Base-by-base conservation (phyloP, 345 rosid species). In the Aethionema arabicum region DNA sequence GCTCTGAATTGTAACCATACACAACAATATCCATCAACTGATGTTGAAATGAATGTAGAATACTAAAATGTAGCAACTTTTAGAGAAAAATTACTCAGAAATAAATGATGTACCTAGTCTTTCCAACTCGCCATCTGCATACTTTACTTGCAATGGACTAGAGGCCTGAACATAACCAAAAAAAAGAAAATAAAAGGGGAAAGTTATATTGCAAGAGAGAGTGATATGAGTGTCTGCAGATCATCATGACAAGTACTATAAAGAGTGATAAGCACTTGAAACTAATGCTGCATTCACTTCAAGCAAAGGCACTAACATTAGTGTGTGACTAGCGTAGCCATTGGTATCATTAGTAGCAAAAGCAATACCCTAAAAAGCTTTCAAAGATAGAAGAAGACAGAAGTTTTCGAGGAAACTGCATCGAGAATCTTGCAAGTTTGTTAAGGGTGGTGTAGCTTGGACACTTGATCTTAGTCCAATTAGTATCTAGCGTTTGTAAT, bases 121-220 rank as follows among this genome's bases (percentile, higher is more conserved):
- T 83, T 93, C 99, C 77, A 93, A 65, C 74, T 93, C 99, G 65
- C 99, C 99, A 80, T 93, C 95, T 21, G 99, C 99, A 81, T 93
- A 93, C 76, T 90, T 93, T 73, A 90, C 99, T 84, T 93, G 99
- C 77, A 90, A 82, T 0, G 95, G 97, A 79, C 97, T 93, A 69
- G 95, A 86, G 55, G 96, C 98, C 98, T 91, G 85, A 43, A 79
- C 67, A 55, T 52, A 64, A 74, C 40, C 73, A 39, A 66, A 52
- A 38, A 16, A 41, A 13, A 5, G 32, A 12, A 16, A 58, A 41
- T 10, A 5, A 32, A 12, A 33, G 49, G 32, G 13, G 35, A 47
- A 39, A 12, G 6, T 48, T 48, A 45, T 43, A 30, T 45, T 36
- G 8, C 30, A 6, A 10, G 35, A 10, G 35, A 7, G 48, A 54